Conservation (phyloP, 139 green algal species). For the Tetradesmus obliquus region DNA sequence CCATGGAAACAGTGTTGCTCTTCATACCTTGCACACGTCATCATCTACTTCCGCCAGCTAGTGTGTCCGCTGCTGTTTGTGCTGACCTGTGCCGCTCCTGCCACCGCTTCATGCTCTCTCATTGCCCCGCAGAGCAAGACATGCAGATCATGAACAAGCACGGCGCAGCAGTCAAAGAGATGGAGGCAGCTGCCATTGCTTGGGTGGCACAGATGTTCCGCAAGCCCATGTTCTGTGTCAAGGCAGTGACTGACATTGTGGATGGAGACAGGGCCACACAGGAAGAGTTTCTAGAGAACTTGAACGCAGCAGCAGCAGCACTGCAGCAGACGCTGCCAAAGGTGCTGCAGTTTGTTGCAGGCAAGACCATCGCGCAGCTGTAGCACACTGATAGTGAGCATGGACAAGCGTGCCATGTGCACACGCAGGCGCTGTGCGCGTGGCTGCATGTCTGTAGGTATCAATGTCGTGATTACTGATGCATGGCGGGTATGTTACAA, state of each 20-base stretch:
- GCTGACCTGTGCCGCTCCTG: neutral
- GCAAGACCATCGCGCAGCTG: slow-evolving; percentile 81
- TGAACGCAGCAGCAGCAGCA: slow-evolving; percentile 79
- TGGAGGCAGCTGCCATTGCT: slow-evolving; percentile 92
- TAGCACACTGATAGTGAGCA: slow-evolving; percentile 49
- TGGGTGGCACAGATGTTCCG: slow-evolving; percentile 79
- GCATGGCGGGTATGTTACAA: no score
- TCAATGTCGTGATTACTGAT: no score
- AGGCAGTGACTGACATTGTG: slow-evolving; percentile 93
- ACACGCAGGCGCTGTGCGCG: no score
- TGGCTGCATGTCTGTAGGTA: no score
- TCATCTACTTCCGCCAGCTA: neutral
- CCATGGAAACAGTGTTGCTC: neutral
- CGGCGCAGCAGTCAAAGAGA: slow-evolving; percentile 91
- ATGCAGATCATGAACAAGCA: slow-evolving; percentile 83
- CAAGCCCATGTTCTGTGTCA: slow-evolving; percentile 86
- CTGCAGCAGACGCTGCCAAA: slow-evolving; percentile 81
- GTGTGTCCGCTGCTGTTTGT: neutral
- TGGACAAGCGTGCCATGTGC: no score
- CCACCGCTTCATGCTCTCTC: neutral
- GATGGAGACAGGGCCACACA: slow-evolving; percentile 83
- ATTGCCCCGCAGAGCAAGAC: slow-evolving; percentile 44
- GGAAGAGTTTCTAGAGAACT: slow-evolving; percentile 96
- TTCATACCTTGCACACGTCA: neutral
- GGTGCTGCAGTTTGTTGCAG: slow-evolving; percentile 84